Percentiles rank a stretch among this genome's conserved stretches.
phyloP scores from a whole-genome alignment of 2,329 filamentous ascomycete species.

The Ophiostoma perfectum region DNA sequence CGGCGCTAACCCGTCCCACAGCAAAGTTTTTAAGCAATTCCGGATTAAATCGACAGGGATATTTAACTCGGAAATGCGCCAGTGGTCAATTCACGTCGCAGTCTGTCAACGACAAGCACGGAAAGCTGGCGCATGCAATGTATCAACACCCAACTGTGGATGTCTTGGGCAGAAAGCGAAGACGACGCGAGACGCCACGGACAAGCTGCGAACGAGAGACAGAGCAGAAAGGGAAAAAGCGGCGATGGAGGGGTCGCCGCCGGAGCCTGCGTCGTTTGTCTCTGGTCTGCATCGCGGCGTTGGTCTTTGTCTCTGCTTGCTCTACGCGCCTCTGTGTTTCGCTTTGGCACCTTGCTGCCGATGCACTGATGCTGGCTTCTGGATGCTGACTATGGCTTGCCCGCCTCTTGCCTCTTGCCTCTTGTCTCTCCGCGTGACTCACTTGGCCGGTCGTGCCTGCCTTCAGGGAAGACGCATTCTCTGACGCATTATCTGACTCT shows the following conservation, averaged over 20 bases:
- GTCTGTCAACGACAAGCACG: neutral
- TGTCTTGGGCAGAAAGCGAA: conserved; percentile 14
- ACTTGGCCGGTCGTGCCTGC: neutral
- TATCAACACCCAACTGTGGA: conserved; percentile 23
- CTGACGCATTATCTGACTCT: neutral
- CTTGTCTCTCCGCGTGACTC: neutral
- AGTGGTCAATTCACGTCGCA: conserved; percentile 7
- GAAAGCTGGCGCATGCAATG: conserved; percentile 11
- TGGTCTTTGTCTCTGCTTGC: neutral
- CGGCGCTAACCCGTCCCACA: conserved; percentile 13
- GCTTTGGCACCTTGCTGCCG: too few species aligned
- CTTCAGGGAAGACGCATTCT: neutral
- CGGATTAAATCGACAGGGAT: neutral
- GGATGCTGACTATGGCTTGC: neutral
- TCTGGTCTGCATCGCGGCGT: neutral
- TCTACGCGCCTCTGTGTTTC: too few species aligned
- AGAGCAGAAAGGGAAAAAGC: neutral
- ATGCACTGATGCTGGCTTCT: too few species aligned
- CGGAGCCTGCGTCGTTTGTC: neutral
- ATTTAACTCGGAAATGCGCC: neutral
- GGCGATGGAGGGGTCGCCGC: conserved; percentile 4
- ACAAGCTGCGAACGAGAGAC: neutral
- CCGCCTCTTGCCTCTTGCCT: neutral
- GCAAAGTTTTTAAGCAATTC: conserved; percentile 5
- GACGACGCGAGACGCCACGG: neutral